Percentiles rank a stretch among this genome's conserved stretches.
phyloP scores from a whole-genome alignment of 2,329 filamentous ascomycete species.

The Colletotrichum liriopes region DNA sequence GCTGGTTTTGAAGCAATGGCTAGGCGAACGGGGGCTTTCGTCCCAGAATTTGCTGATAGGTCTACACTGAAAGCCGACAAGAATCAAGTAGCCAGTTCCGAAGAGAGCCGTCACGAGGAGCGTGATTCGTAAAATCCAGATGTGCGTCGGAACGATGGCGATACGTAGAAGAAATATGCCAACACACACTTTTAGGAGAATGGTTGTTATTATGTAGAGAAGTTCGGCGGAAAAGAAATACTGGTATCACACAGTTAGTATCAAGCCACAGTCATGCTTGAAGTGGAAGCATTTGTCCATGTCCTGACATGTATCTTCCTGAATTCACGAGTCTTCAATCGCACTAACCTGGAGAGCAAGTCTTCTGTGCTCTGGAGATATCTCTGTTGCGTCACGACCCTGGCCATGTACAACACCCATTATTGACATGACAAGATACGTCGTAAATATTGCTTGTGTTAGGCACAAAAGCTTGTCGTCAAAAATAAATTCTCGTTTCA shows the following conservation, averaged over 20 bases:
- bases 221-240: constrained; percentile 59
- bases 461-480: constrained; percentile 53
- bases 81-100: constrained; percentile 57
- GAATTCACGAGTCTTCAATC: too few species aligned
- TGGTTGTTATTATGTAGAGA: constrained; percentile 55
- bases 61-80: constrained; percentile 57
- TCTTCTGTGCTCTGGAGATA: constrained; percentile 43
- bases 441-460: constrained; percentile 48
- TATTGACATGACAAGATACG: constrained; percentile 44
- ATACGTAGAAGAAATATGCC: constrained; percentile 59
- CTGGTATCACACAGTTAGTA: constrained; percentile 28
- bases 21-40: constrained; percentile 46
- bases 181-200: constrained; percentile 56
- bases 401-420: constrained; percentile 48
- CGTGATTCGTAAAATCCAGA: constrained; percentile 54
- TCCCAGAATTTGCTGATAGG: constrained; percentile 58
- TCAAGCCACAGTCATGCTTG: background rate
- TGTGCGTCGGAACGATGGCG: constrained; percentile 51
- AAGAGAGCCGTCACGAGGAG: constrained; percentile 53
- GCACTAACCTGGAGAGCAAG: constrained; percentile 50
- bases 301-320: background rate
- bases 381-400: constrained; percentile 45
- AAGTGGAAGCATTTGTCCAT: background rate
- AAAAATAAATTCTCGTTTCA: constrained; percentile 50
- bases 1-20: constrained; percentile 49